Evolutionary conservation across 2,329 filamentous ascomycete species (phyloP).

Genomic region (Diaporthe caulivora): DNA sequence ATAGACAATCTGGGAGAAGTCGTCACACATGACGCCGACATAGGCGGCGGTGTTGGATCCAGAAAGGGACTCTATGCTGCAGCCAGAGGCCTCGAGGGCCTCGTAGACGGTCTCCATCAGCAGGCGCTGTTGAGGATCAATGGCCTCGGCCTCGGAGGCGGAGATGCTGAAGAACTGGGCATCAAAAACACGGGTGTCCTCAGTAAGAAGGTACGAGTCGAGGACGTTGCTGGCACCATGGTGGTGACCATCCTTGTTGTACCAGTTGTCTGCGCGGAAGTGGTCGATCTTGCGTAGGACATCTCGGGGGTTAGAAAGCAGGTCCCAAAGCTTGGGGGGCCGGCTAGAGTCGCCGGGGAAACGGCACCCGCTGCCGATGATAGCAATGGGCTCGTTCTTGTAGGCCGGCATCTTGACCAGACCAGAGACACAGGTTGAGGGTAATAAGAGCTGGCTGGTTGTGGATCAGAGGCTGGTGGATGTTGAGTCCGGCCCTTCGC

Average conservation of each 20-base stretch:
- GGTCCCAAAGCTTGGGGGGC: conserved; percentile 52
- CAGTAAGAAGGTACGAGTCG: conserved; percentile 41
- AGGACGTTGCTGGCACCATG: conserved; percentile 47
- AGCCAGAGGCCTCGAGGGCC: conserved; percentile 42
- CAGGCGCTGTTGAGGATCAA: conserved; percentile 40
- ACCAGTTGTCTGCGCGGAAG: conserved; percentile 44
- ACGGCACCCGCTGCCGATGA: conserved; percentile 56
- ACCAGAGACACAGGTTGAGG: no score
- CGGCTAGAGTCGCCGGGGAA: conserved; percentile 52
- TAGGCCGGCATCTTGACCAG: conserved; percentile 9
- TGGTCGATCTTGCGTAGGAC: conserved; percentile 43
- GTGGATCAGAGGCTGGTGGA: not conserved
- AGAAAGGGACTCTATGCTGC: conserved; percentile 38
- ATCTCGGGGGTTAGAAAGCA: conserved; percentile 45
- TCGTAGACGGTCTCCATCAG: conserved; percentile 44
- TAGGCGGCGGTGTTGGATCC: conserved; percentile 48
- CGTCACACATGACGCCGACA: conserved; percentile 43
- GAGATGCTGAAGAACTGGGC: conserved; percentile 47
- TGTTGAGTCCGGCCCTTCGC: not conserved
- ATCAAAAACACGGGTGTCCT: conserved; percentile 36
- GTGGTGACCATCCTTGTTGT: conserved; percentile 45
- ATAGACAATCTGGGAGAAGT: conserved; percentile 43
- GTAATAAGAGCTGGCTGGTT: not conserved
- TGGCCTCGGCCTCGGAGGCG: conserved; percentile 42
- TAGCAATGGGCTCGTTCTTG: conserved; percentile 53